Base-by-base conservation (phyloP, 129 eudicot genomes). In the Chrysanthemum lavandulifolium region DNA sequence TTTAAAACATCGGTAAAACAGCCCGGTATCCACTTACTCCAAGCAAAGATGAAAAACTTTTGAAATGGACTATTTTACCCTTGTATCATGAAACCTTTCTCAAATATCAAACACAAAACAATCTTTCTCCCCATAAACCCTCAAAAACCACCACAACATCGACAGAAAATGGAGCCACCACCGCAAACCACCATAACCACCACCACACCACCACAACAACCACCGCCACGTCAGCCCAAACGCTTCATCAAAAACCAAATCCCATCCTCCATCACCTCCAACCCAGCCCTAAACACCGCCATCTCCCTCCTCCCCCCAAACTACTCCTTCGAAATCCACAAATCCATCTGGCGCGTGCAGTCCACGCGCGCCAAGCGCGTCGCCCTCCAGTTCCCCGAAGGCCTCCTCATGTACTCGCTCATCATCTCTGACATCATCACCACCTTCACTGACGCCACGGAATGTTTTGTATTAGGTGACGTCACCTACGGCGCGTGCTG, bases 401-500 rank as follows among this genome's bases (percentile, higher is more conserved):
- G 98, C 54, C 98, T 93, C 21, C 82, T 93, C 57, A 87, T 89
- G 96, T 93, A 81, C 87, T 89, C 98, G 11, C 73, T 87, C 45
- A 55, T 72, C 63, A 91, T 93, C 83, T 85, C 97, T 72, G 98
- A 93, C 76, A 87, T 93, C 71, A 86, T 93, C 81, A 76, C 86
- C 72, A 59, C 98, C 51, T 93, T 89, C 81, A 84, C 98, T 54
- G 72, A 53, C 78, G 90, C 79, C 36, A 82, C 79, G 3, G 83
- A 81, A 4, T 80, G 87, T 65, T 84, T 89, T 69, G 65, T 93
- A 47, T 87, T 93, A 59, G 96, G 92, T 27, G 98, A 93, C 86
- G 98, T 89, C 75, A 89, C 98, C 13, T 93, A 87, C 78, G 98
- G 98, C 61, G 98, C 98, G 3, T 93, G 98, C 69, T 93, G 98